Evolutionary conservation across 805 yeast genomes (phyloP).

Genomic region (Suhomyces pyralidae): DNA sequence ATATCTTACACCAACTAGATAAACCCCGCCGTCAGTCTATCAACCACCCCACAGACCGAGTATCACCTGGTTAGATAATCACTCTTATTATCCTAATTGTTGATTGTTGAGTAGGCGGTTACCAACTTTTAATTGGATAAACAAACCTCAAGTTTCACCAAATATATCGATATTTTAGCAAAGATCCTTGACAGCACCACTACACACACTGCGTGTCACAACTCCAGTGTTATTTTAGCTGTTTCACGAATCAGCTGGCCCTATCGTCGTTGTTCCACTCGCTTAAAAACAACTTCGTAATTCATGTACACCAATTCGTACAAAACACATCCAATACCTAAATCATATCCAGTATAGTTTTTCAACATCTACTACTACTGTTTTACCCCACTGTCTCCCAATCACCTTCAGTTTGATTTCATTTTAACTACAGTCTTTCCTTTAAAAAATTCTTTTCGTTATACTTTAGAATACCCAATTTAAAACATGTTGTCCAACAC

Average conservation of each 20-base stretch:
- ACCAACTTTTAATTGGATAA: not conserved
- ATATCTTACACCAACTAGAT: not conserved
- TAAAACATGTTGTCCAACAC: constrained; percentile 4
- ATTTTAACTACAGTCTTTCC: constrained; percentile 25
- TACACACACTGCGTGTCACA: not conserved
- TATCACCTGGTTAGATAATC: not conserved
- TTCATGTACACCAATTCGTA: not conserved
- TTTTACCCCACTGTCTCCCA: not conserved
- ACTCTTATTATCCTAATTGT: not conserved
- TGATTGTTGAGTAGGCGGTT: not conserved
- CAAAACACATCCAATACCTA: not conserved
- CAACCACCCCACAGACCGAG: not conserved
- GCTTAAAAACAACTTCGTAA: not conserved
- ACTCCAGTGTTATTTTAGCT: not conserved
- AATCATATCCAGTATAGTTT: not conserved
- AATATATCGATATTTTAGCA: not conserved
- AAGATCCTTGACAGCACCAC: not conserved
- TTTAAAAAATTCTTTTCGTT: constrained; percentile 8
- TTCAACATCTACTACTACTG: not conserved
- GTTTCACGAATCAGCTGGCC: not conserved
- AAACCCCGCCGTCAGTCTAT: not conserved
- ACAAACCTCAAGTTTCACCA: not conserved
- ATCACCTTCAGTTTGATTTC: constrained; percentile 1
- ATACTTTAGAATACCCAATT: not conserved
- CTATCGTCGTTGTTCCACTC: not conserved